Evolutionary conservation across 768 basidiomycete genomes (phyloP).

Genomic region (Neoboletus brunneissimus): DNA sequence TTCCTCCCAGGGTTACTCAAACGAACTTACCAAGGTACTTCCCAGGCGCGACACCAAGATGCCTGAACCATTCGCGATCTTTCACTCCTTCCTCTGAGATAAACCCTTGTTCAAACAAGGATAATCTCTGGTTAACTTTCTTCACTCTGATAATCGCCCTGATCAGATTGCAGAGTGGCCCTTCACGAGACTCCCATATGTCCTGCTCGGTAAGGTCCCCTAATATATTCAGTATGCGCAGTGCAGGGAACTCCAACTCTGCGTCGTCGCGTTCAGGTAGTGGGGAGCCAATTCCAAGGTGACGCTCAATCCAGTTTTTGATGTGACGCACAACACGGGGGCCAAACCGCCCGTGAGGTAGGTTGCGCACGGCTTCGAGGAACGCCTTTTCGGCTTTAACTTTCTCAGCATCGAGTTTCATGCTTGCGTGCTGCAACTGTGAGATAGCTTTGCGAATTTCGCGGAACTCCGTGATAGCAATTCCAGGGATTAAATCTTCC

Average conservation of each 20-base stretch:
- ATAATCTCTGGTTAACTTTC: slow-evolving; percentile 63
- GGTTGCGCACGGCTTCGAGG: slow-evolving; percentile 41
- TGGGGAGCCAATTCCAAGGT: not conserved
- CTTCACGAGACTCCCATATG: slow-evolving; percentile 18
- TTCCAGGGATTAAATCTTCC: slow-evolving; percentile 39
- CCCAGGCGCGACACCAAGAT: slow-evolving; percentile 84
- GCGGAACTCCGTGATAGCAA: slow-evolving; percentile 34
- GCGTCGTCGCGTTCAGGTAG: not conserved
- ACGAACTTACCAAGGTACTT: slow-evolving; percentile 66
- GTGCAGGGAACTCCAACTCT: slow-evolving; percentile 1
- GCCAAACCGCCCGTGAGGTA: slow-evolving; percentile 1
- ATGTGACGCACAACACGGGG: slow-evolving; percentile 1
- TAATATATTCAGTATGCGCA: not conserved
- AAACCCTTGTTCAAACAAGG: slow-evolving; percentile 74
- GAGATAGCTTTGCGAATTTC: slow-evolving; percentile 46
- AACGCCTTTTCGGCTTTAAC: slow-evolving; percentile 50
- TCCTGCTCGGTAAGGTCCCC: slow-evolving; percentile 3
- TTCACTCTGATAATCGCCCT: slow-evolving; percentile 58
- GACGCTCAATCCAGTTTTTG: slow-evolving; percentile 30
- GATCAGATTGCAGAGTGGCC: slow-evolving; percentile 45
- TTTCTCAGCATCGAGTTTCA: slow-evolving; percentile 59
- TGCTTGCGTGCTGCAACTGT: slow-evolving; percentile 48
- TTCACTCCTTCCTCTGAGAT: slow-evolving; percentile 75
- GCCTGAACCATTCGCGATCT: slow-evolving; percentile 82
- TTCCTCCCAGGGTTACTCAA: not conserved